Percentiles rank a stretch among this genome's conserved stretches.
phyloP scores from a whole-genome alignment of 75 land plant species.

The Azolla pinnata region DNA sequence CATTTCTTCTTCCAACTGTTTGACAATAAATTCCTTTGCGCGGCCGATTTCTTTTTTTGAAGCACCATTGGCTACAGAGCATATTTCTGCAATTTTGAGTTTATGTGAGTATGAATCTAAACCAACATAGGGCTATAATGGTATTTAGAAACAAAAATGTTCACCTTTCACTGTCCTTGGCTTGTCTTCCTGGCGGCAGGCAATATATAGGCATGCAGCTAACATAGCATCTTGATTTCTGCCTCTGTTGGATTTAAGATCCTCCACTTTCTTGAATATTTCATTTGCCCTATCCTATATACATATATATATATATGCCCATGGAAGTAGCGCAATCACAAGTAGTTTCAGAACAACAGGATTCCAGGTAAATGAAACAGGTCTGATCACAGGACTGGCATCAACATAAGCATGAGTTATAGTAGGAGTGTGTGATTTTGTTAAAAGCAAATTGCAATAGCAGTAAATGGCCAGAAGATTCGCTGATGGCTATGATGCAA shows the following conservation, averaged over 20 bases:
- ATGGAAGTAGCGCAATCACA: too few relatives aligned
- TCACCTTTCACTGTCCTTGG: constrained; percentile 30
- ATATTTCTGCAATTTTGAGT: constrained; percentile 12
- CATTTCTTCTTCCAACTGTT: constrained; percentile 26
- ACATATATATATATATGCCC: too few relatives aligned
- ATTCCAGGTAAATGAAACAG: too few relatives aligned
- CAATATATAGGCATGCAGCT: constrained; percentile 34
- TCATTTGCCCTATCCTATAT: constrained; percentile 31
- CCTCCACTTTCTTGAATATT: constrained; percentile 35
- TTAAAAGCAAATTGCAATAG: too few relatives aligned
- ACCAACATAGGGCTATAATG: background rate
- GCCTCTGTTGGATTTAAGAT: constrained; percentile 26
- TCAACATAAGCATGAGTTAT: too few relatives aligned
- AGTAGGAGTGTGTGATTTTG: too few relatives aligned
- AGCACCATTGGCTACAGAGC: constrained; percentile 25
- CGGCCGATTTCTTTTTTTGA: constrained; percentile 25
- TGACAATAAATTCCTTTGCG: constrained; percentile 26
- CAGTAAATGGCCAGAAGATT: too few relatives aligned
- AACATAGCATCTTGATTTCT: constrained; percentile 31
- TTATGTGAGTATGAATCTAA: background rate
- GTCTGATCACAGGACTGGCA: too few relatives aligned
- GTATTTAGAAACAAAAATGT: background rate
- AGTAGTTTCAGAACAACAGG: too few relatives aligned
- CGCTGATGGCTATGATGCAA: too few relatives aligned
- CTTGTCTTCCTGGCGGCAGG: constrained; percentile 31